Evolutionary conservation across 345 rosid genomes (phyloP).

Genomic region (Salix viminalis): DNA sequence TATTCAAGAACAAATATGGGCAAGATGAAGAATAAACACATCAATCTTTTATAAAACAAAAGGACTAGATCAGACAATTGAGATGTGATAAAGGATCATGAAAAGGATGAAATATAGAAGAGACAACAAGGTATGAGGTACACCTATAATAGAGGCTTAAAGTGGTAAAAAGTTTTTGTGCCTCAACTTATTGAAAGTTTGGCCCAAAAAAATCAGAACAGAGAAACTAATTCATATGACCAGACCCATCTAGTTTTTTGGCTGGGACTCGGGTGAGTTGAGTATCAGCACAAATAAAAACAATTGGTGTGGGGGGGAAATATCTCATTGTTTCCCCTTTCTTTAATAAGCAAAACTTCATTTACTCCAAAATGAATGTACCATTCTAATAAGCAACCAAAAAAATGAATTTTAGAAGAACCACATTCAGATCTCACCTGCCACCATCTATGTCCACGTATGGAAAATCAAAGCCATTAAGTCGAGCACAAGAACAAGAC

Average conservation of each 20-base stretch:
- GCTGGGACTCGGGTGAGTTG: no score
- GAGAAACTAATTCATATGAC: no score
- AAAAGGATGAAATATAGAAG: neutral
- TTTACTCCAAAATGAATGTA: no score
- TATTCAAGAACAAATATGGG: neutral
- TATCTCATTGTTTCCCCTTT: no score
- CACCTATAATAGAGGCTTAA: no score
- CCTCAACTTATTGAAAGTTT: no score
- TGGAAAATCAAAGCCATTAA: conserved; percentile 26
- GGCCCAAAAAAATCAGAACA: no score
- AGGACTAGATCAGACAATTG: neutral
- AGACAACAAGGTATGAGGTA: neutral
- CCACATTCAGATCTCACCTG: conserved; percentile 12
- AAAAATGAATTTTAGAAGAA: neutral
- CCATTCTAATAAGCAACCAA: neutral
- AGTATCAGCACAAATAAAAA: no score
- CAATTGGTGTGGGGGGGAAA: no score
- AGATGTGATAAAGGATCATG: neutral
- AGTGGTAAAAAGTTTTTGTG: no score
- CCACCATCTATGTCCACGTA: conserved; percentile 18
- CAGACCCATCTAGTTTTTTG: no score
- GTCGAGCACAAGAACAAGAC: conserved; percentile 22
- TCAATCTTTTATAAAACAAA: neutral
- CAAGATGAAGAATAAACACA: neutral
- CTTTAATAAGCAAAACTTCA: no score